Evolutionary conservation across 2,329 filamentous ascomycete species (phyloP).

Genomic region (Claviceps sp.): DNA sequence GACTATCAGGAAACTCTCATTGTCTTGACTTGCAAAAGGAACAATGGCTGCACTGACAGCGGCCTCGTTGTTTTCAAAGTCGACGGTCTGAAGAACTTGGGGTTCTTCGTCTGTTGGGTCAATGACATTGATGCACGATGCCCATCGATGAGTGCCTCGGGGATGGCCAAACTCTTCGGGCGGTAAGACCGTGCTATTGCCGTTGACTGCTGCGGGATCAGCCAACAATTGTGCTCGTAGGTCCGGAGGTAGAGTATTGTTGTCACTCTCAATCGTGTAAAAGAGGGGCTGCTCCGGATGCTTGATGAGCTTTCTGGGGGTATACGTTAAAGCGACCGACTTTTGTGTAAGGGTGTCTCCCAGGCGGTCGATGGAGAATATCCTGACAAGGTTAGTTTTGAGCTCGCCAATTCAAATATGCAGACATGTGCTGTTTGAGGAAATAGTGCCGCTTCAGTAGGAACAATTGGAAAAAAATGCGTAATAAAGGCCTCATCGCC

Average conservation of each 20-base stretch:
- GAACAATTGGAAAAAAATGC: slow-evolving; percentile 75
- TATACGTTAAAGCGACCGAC: slow-evolving; percentile 76
- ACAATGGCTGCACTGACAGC: slow-evolving; percentile 77
- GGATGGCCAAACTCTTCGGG: slow-evolving; percentile 84
- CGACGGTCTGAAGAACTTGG: slow-evolving; percentile 58
- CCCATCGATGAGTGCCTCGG: slow-evolving; percentile 73
- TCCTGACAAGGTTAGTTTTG: slow-evolving; percentile 33
- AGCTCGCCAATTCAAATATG: not conserved
- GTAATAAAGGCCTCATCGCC: slow-evolving; percentile 42
- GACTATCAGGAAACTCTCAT: slow-evolving; percentile 83
- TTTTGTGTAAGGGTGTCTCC: slow-evolving; percentile 78
- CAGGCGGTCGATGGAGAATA: slow-evolving; percentile 81
- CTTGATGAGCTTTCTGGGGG: slow-evolving; percentile 73
- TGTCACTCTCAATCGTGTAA: slow-evolving; percentile 88
- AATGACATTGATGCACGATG: slow-evolving; percentile 85
- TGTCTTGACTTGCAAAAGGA: slow-evolving; percentile 75
- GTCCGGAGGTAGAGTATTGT: slow-evolving; percentile 75
- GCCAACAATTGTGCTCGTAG: slow-evolving; percentile 61
- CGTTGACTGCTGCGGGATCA: slow-evolving; percentile 57
- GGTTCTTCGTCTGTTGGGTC: slow-evolving; percentile 66
- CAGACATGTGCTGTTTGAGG: not conserved
- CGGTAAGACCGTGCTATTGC: slow-evolving; percentile 55
- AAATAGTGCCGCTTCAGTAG: slow-evolving; percentile 57
- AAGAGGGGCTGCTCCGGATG: slow-evolving; percentile 83
- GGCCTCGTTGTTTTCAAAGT: slow-evolving; percentile 81